These are phyloP conservation scores for Echeveria elegans DNA, from an alignment of 164 flowering plant genomes.

Conservation along the genomic window DNA sequence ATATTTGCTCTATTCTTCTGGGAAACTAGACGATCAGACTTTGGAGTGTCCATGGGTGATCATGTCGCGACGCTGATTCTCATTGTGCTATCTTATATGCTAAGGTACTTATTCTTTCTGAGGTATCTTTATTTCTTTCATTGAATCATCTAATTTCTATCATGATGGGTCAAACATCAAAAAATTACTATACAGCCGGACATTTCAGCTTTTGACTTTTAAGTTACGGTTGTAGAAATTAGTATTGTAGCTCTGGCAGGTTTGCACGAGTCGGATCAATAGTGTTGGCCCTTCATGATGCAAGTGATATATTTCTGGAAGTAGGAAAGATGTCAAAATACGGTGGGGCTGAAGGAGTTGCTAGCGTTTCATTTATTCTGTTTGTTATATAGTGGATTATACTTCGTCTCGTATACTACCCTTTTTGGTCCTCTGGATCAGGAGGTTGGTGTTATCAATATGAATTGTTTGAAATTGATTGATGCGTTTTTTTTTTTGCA, in stretches of 20 bases:
- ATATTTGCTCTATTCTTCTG: conserved; percentile 87
- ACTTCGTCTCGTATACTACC: conserved; percentile 81
- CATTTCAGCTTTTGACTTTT: neutral
- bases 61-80: conserved; percentile 67
- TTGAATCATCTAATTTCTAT: neutral
- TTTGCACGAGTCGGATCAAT: conserved; percentile 88
- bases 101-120: conserved; percentile 35
- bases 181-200: neutral
- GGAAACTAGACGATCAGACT: conserved; percentile 97
- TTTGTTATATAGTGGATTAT: conserved; percentile 73
- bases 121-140: neutral
- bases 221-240: neutral
- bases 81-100: conserved; percentile 69
- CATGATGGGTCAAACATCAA: neutral
- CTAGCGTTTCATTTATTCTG: conserved; percentile 60
- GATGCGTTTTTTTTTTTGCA: neutral
- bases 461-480: neutral
- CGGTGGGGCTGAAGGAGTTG: conserved; percentile 58
- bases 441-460: conserved; percentile 57
- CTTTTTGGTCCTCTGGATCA: conserved; percentile 91
- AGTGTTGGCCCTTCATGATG: conserved; percentile 96
- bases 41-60: conserved; percentile 90
- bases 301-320: conserved; percentile 85
- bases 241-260: conserved; percentile 31
- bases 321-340: conserved; percentile 92